Base-by-base conservation (phyloP, 2,329 filamentous ascomycete genomes). In the Boeremia exigua region DNA sequence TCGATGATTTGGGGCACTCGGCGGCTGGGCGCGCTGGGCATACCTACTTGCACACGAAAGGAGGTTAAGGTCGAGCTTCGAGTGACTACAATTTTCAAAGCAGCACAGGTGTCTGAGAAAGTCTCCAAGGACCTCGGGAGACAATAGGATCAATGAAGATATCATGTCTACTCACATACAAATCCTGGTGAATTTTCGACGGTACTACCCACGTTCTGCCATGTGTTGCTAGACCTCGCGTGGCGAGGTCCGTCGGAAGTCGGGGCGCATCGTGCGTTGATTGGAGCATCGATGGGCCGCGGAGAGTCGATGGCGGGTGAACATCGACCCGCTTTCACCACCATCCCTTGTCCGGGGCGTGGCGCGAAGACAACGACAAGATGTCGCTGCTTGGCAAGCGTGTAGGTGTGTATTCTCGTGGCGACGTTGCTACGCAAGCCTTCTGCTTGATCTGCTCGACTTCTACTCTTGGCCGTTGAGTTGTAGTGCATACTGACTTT, bases 291-390 rank as follows among this genome's bases (percentile, higher is more conserved):
- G 39, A 45, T 15, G 15, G 46, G n/a, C 48, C 33, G 39, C 33
- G 28, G 38, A 27, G 46, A 3, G 42, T 38, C 29, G 39, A 57
- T 46, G 49, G 40, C 54, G 54, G 54, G 48, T 53, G 48, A 53
- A 53, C 45, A 57, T 57, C 54, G 48, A 57, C 45, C 54, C 54
- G 59, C 54, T 51, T 47, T 36, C 42, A 51, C 47, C 30, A 47
- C 47, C 47, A 43, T 47, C 25, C 47, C 48, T 44, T 43, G 38
- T 56, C 47, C 27, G 47, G 53, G 47, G 30, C 37, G 30, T 51
- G 30, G 42, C 32, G 59, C 60, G 56, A 56, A 23, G 48, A 27
- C 57, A 59, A 50, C 34, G 50, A 50, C 54, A 58, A 51, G 47
- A 56, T 29, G 43, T 43, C 33, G 47, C 43, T 37, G 43, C 53